phyloP scores from a whole-genome alignment of 1,139 yeast species.

The Meyerozyma smithsonii region DNA sequence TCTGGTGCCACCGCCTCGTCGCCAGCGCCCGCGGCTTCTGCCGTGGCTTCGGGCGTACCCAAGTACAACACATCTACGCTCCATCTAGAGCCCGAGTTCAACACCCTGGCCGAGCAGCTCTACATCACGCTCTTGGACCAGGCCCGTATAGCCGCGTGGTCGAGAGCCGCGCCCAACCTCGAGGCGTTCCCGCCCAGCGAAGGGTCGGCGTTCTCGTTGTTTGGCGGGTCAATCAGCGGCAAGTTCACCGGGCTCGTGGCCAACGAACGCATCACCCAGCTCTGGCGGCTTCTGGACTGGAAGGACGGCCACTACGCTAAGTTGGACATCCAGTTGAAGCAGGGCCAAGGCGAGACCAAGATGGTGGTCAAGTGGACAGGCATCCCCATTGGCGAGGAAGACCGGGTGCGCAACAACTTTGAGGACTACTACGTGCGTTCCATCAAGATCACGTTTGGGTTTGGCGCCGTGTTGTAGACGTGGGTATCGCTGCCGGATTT shows the following conservation, averaged over 20 bases:
- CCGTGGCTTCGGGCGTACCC: slow-evolving; percentile 28
- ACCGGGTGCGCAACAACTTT: slow-evolving; percentile 76
- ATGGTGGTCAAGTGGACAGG: slow-evolving; percentile 79
- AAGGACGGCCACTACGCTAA: slow-evolving; percentile 73
- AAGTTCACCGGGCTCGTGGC: slow-evolving; percentile 56
- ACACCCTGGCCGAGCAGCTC: slow-evolving; percentile 82
- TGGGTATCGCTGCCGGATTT: background rate
- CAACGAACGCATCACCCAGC: slow-evolving; percentile 57
- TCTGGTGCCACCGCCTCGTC: slow-evolving; percentile 12
- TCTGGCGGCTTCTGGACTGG: slow-evolving; percentile 92
- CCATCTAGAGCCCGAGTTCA: slow-evolving; percentile 74
- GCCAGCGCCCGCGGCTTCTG: slow-evolving; percentile 6
- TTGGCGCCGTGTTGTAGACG: slow-evolving; percentile 68
- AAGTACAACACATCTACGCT: slow-evolving; percentile 76
- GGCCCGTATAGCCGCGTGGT: slow-evolving; percentile 81
- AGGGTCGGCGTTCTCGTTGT: slow-evolving; percentile 64
- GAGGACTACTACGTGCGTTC: slow-evolving; percentile 84
- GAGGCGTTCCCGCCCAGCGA: slow-evolving; percentile 46
- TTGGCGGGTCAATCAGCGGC: slow-evolving; percentile 88
- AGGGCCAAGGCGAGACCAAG: slow-evolving; percentile 78
- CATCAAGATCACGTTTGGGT: slow-evolving; percentile 88
- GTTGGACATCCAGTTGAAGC: slow-evolving; percentile 60
- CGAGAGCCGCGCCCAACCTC: slow-evolving; percentile 69
- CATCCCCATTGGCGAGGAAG: slow-evolving; percentile 98
- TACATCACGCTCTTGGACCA: slow-evolving; percentile 73